Evolutionary conservation across 345 rosid species (phyloP), one percentile per base, ranked within the genome.

Genomic region (Xanthoceras sorbifolium): DNA sequence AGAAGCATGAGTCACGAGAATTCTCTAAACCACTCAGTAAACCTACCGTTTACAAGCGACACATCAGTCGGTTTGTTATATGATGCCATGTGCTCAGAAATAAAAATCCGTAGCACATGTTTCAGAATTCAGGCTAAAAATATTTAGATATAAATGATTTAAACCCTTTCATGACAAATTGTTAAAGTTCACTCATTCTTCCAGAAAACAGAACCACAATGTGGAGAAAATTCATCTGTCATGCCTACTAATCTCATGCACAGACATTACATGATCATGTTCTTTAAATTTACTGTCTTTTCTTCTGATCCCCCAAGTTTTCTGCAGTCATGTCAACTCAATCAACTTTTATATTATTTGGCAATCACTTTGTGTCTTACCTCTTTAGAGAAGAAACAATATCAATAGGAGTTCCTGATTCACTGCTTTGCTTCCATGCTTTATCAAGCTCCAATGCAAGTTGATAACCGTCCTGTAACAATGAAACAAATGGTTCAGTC

Each of bases 381-480:
- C 90, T 93, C 82, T 67, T 92, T 68, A 92, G 85, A 71, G 94
- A 89, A 63, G 97, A 89, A 83, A 88, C 84, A 64, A 93, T 77
- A 74, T 93, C 92, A 65, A 87, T 76, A 26, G 93, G 80, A 22
- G 83, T 79, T 60, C 86, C 86, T 25, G 89, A 89, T 71, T 90
- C 83, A 12, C 80, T 64, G 73, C 94, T 89, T 68, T 79, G 78
- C 44, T 84, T 81, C 93, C 95, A 88, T 67, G 97, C 92, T 72
- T 84, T 89, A 1, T 92, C 97, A 72, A 93, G 93, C 87, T 93
- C 98, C 80, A 81, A 6, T 57, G 95, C 97, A 52, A 96, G 89
- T 80, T 93, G 97, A 78, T 80, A 93, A 82, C 98, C 28, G 76
- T 93, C 99, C 99, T 95, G 94, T 46, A 78, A 79, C 40, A n/a